Evolutionary conservation across 192 early-diverging fungal genomes (phyloP), one percentile per base, ranked within the genome.

Genomic region (Radiomyces spectabilis): DNA sequence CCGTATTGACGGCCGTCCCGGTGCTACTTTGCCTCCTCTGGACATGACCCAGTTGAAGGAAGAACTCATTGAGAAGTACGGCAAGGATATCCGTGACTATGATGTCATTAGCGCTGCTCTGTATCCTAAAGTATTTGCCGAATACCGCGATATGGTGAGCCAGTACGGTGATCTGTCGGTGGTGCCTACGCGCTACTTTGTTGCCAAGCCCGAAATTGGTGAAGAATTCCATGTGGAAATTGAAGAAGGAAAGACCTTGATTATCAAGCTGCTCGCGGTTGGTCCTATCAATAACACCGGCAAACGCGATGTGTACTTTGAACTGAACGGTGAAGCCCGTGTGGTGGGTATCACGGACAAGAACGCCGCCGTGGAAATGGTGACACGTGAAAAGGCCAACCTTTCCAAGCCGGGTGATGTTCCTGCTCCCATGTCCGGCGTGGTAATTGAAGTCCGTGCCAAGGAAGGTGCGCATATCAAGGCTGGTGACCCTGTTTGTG

Each of bases 371-470:
- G 74, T 82, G 12, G 82, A 82, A 58, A 71, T 74, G 45, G 72
- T 80, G 31, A 71, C 76, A n/a, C 84, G 81, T 41, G 81, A 70
- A 44, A 86, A 86, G 65, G 95, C 93, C 10, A 80, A 93, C 59
- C 70, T 84, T 0, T 65, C 69, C 49, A 80, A 84, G 26, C 83
- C 87, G 69, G 83, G 81, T 53, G 86, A 98, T 39, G 79, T 96
- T 41, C 88, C 87, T 4, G 92, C 92, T 6, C 95, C 95, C n/a
- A 98, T 98, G 95, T 83, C 85, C 45, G 95, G 95, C 48, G 85
- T 93, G 1, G 91, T 98, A 0, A 84, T 98, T 16, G 95, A 98
- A 66, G 77, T 98, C 60, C 80, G 88, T 55, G 91, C 87, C 22
- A 84, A 88, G 53, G 78, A 79, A 39, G 95, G 93, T 51, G 73